Conservation (phyloP, 2,329 filamentous ascomycete genomes). For the Alternaria brassicae region DNA sequence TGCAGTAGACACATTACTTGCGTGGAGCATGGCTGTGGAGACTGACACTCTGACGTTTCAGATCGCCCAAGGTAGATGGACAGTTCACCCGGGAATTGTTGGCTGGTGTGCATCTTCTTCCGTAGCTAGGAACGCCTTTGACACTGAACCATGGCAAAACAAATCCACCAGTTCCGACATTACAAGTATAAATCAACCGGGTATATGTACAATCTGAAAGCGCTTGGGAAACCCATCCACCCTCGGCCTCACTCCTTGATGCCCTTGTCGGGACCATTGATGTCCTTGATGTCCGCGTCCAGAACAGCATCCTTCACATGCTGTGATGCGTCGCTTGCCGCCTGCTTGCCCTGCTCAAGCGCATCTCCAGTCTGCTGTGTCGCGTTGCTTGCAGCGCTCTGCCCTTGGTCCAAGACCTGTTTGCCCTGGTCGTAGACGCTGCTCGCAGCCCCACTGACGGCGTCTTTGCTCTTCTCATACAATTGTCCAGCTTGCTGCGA, state of each 20-base stretch:
- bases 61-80: slow-evolving; percentile 1
- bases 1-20: background rate
- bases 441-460: slow-evolving; percentile 5
- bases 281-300: slow-evolving; percentile 25
- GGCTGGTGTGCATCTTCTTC: background rate
- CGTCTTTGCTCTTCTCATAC: slow-evolving; percentile 3
- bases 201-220: slow-evolving; percentile 30
- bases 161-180: background rate
- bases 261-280: slow-evolving; percentile 22
- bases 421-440: slow-evolving; percentile 23
- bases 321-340: slow-evolving; percentile 19
- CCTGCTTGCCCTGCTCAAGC: slow-evolving; percentile 34
- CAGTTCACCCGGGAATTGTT: slow-evolving; percentile 3
- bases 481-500: slow-evolving; percentile 15
- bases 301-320: slow-evolving; percentile 28
- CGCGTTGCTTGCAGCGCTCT: slow-evolving; percentile 21
- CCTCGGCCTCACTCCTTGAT: slow-evolving; percentile 22
- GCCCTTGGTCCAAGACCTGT: slow-evolving; percentile 33
- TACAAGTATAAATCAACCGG: slow-evolving; percentile 10
- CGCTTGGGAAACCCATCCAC: background rate
- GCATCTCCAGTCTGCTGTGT: slow-evolving; percentile 22
- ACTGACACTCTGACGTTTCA: slow-evolving; percentile 2
- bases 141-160: background rate
- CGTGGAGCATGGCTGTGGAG: background rate
- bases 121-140: background rate